Conservation (phyloP, 371 early-diverging fungal species). For the Mucor circinelloides region DNA sequence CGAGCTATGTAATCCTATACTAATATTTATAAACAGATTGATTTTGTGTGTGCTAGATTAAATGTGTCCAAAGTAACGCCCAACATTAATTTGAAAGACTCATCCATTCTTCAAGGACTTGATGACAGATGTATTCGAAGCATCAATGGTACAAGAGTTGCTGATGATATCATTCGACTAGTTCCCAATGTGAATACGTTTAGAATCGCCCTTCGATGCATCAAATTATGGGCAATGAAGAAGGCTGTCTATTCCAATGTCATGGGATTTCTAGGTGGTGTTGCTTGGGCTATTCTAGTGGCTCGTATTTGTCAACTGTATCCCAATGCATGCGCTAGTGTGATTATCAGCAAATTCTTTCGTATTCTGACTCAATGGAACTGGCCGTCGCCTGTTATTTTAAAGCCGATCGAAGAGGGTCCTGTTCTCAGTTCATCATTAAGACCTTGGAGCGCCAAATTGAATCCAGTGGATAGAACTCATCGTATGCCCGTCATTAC, state of each 20-base stretch:
- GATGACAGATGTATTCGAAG: conserved; percentile 80
- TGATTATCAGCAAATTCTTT: conserved; percentile 84
- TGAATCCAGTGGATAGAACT: conserved; percentile 12
- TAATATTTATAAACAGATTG: conserved; percentile 58
- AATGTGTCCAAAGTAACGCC: conserved; percentile 65
- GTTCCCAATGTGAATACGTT: conserved; percentile 85
- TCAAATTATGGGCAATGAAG: conserved; percentile 92
- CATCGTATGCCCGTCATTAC: conserved; percentile 96
- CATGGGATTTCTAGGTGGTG: conserved; percentile 94
- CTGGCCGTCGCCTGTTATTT: conserved; percentile 89
- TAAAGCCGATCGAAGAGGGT: conserved; percentile 74
- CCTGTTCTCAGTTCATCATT: conserved; percentile 59
- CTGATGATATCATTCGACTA: conserved; percentile 83
- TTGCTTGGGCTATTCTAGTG: conserved; percentile 92
- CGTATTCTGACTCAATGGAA: conserved; percentile 53
- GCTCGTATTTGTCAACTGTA: conserved; percentile 92
- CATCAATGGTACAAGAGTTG: conserved; percentile 89
- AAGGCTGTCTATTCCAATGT: conserved; percentile 87
- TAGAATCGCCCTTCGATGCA: conserved; percentile 80
- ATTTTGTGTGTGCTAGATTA: conserved; percentile 84
- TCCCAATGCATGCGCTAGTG: conserved; percentile 79
- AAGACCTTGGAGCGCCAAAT: conserved; percentile 86
- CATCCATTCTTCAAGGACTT: conserved; percentile 69
- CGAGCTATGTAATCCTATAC: background rate
- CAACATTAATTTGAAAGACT: conserved; percentile 71